Evolutionary conservation across 371 early-diverging fungal genomes (phyloP), one percentile per base, ranked within the genome.

Genomic region (Batrachochytrium dendrobatidis): DNA sequence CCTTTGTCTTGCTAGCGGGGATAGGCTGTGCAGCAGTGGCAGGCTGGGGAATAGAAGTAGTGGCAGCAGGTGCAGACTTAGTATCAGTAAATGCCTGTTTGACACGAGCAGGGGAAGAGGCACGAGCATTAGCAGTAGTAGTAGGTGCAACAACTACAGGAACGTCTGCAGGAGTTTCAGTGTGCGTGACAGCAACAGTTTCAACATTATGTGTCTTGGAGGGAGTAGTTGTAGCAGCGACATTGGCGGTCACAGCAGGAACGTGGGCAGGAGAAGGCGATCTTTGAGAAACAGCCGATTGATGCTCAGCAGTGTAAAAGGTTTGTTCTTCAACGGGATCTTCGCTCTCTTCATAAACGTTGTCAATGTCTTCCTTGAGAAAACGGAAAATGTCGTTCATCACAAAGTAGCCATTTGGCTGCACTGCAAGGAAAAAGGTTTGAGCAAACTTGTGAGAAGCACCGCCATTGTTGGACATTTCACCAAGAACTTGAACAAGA

Each of bases 331-430:
- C 50, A 34, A 50, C 28, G 12, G 62, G 65, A 45, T 71, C 74
- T 12, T 59, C 71, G 18, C 76, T 59, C 22, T 75, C 75, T 59
- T 79, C 80, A 59, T 76, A 76, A 66, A 70, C 75, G 53, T 66
- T 69, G 56, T 77, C 77, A 57, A 79, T 71, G 53, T 88, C 90
- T 28, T 95, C 95, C 70, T 87, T 88, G 60, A 95, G 69, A 77
- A 86, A 96, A 52, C 97, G 87, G 76, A 95, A 87, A 58, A 97
- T 91, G 70, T 95, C 95, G 70, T 94, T 95, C 70, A 88, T 73
- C 29, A 95, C 90, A 68, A 85, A 94, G 74, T 86, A 97, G 17
- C 95, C 94, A 55, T 83, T 83, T 24, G 88, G 88, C 68, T 94
- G 91, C 67, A 84, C 83, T 34, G 92, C 94, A 51, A 97, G 74